A percentile compares a stretch with the other conserved stretches of the same genome.
These are phyloP conservation scores for Cercospora sp. DNA, from an alignment of 2,329 filamentous ascomycete species.

Conservation along the genomic window DNA sequence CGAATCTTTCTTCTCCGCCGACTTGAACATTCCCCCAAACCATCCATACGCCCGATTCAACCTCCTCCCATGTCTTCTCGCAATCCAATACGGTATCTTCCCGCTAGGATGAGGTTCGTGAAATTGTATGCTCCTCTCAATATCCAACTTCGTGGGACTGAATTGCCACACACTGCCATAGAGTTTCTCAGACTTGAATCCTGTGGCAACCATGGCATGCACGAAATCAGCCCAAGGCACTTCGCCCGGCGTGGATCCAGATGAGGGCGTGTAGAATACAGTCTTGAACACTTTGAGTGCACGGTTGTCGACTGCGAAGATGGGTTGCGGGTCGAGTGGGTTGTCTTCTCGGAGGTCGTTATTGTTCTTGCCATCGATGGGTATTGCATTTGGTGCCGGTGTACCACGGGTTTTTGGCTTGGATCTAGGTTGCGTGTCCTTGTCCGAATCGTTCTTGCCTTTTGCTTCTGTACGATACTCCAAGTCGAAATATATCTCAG, in stretches of 20 bases:
- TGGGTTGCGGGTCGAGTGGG: conserved; percentile 21
- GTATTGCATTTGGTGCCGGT: not conserved
- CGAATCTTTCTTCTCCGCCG: conserved; percentile 32
- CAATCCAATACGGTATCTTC: conserved; percentile 53
- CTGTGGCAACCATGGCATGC: conserved; percentile 54
- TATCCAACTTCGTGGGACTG: conserved; percentile 43
- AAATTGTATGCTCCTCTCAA: conserved; percentile 56
- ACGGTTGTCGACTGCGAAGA: conserved; percentile 42
- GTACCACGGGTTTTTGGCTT: conserved; percentile 20
- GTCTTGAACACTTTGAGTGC: conserved; percentile 46
- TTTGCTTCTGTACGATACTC: conserved; percentile 25
- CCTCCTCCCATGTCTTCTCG: conserved; percentile 51
- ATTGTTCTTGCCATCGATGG: not conserved
- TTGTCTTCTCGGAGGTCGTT: too few species aligned
- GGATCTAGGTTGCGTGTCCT: not conserved
- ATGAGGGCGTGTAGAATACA: conserved; percentile 44
- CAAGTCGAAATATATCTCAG: conserved; percentile 33
- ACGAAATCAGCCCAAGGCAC: conserved; percentile 51
- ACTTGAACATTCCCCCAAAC: conserved; percentile 45
- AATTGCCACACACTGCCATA: conserved; percentile 64
- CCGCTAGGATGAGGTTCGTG: conserved; percentile 58
- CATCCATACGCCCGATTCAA: conserved; percentile 55
- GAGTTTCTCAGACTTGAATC: conserved; percentile 57
- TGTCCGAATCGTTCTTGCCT: not conserved
- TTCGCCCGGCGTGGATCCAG: conserved; percentile 48